Base-by-base conservation (phyloP, 2,329 filamentous ascomycete genomes). In the Colletotrichum karsti region DNA sequence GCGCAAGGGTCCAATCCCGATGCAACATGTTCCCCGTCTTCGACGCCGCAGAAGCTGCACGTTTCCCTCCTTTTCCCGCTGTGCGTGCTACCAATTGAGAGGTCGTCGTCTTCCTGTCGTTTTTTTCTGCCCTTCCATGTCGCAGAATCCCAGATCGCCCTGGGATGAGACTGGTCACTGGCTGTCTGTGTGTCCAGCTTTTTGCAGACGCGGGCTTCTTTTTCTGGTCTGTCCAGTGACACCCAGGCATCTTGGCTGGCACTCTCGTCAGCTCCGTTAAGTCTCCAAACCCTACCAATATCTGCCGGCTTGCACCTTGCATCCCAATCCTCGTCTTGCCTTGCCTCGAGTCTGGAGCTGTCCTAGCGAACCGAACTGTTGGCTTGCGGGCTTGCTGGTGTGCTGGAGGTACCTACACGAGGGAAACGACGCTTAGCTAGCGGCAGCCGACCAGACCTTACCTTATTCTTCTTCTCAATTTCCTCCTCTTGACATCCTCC, bases 1-100 rank as follows among this genome's bases (percentile, higher is more conserved):
- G 51, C 22, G 55, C 62, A 65, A 61, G 62, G 62, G 56, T 65
- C 44, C 37, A 53, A 61, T 61, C 28, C 35, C 37, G 56, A 44
- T 53, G 37, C 56, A n/a, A 51, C 55, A 44, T 44, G 28, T 37
- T 53, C 28, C n/a, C 28, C 46, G 44, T 61, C 35, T 24, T 42
- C 12, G n/a, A 54, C 24, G 63, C 57, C 46, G 46, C 56, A 65
- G 46, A 55, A 51, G 12, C 46, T 46, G 55, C 33, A 59, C 54
- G 44, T 64, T 64, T 60, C 61, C n/a, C 54, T 59, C 33, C 54
- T 59, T 41, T 41, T 50, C 8, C 48, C 24, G 28, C n/a, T 55
- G 15, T 44, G 18, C 20, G 35, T 35, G 33, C 46, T 13, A 20
- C 50, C 33, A 35, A 35, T 35, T 35, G 33, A 35, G 33, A 35